Conservation (phyloP, 2,329 filamentous ascomycete species). For the Parascedosporium putredinis region DNA sequence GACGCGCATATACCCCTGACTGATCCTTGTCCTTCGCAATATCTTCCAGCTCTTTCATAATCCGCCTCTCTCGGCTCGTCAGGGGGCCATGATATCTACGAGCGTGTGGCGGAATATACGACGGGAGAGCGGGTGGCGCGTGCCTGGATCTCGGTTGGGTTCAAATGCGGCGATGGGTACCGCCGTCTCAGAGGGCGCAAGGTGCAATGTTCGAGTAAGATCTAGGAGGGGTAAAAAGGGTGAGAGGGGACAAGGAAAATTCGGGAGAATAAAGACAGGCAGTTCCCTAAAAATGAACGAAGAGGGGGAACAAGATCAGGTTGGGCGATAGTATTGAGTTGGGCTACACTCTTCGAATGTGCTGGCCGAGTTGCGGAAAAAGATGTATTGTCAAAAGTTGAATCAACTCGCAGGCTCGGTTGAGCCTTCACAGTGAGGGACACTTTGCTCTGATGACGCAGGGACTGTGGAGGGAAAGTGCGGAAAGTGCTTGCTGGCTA, state of each 20-base stretch:
- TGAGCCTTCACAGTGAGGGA: neutral
- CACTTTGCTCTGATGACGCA: neutral
- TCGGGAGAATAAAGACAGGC: too few species aligned
- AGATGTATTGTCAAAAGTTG: neutral
- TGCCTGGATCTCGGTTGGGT: neutral
- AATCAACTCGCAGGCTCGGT: neutral
- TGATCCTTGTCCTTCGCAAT: slow-evolving; percentile 60
- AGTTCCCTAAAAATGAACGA: too few species aligned
- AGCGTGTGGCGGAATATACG: slow-evolving; percentile 30
- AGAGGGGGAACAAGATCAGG: too few species aligned
- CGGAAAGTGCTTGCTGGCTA: too few species aligned
- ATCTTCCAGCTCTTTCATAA: slow-evolving; percentile 68
- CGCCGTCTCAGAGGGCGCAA: too few species aligned
- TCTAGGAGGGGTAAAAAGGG: neutral
- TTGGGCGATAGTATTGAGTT: too few species aligned
- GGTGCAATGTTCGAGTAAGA: too few species aligned
- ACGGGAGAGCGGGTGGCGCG: neutral
- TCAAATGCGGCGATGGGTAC: too few species aligned
- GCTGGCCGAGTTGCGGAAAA: neutral
- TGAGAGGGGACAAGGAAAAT: too few species aligned
- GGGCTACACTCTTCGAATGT: too few species aligned
- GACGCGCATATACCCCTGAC: slow-evolving; percentile 64
- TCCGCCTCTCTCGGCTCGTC: slow-evolving; percentile 46
- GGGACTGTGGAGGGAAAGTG: neutral
- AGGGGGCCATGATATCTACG: too few species aligned